phyloP scores from a whole-genome alignment of 176 grass and related monocot genomes.

The Hordeum marinum region DNA sequence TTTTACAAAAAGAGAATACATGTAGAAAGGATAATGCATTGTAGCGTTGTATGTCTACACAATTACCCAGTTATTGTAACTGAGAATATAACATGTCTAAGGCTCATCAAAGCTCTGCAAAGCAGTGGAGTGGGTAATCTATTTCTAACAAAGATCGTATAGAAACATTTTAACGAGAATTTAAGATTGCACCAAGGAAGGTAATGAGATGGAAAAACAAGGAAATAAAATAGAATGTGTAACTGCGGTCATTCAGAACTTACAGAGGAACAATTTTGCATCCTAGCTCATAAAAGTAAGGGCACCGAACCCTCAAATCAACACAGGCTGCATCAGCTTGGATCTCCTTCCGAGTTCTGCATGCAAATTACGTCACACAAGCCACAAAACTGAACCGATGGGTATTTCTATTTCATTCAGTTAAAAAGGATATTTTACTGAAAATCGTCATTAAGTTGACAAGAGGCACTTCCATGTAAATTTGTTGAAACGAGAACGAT shows the following conservation, averaged over 20 bases:
- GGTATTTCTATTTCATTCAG: not conserved
- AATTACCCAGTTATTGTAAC: not conserved
- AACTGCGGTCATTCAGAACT: slow-evolving; percentile 17
- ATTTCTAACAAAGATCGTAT: not conserved
- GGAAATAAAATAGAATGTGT: not conserved
- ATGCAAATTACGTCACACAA: not conserved
- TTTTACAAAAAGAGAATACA: not conserved
- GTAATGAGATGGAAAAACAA: not conserved
- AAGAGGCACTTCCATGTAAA: not conserved
- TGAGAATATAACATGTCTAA: not conserved
- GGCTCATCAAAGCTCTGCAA: not conserved
- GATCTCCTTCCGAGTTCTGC: slow-evolving; percentile 82
- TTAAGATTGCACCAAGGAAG: not conserved
- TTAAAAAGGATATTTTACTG: not conserved
- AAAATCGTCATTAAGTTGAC: not conserved
- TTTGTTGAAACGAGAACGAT: not conserved
- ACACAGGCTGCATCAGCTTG: slow-evolving; percentile 97
- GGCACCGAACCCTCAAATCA: slow-evolving; percentile 67
- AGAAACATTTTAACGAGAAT: not conserved
- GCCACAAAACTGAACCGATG: not conserved
- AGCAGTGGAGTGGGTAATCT: not conserved
- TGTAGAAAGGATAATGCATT: not conserved
- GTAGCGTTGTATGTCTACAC: not conserved
- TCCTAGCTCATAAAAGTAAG: slow-evolving; percentile 88
- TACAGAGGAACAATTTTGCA: slow-evolving; percentile 89